A percentile compares a stretch with the other conserved stretches of the same genome.
These are phyloP conservation scores for Cercospora sojina DNA, from an alignment of 2,329 filamentous ascomycete genomes.

Conservation along the genomic window DNA sequence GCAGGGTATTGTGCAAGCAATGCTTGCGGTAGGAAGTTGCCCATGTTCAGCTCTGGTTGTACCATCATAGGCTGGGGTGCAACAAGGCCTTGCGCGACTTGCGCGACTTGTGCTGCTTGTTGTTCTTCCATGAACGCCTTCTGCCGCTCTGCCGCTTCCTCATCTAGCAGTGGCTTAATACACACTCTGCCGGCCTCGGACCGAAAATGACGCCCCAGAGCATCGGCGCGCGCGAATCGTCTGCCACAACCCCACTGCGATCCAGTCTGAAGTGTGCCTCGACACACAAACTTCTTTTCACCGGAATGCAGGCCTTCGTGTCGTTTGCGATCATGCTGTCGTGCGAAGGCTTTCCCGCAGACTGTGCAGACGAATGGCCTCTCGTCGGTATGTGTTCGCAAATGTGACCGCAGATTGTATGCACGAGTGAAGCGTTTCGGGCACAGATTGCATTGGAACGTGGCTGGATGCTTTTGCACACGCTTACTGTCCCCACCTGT, in stretches of 20 bases:
- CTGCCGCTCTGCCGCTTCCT: constrained; percentile 83
- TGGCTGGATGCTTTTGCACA: constrained; percentile 96
- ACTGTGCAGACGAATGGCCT: constrained; percentile 95
- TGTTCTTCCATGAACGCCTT: constrained; percentile 63
- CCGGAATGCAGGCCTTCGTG: constrained; percentile 95
- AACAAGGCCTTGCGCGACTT: constrained; percentile 40
- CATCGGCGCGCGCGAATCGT: constrained; percentile 91
- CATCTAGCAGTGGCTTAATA: constrained; percentile 94
- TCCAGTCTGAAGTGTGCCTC: constrained; percentile 79
- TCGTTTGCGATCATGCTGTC: constrained; percentile 94
- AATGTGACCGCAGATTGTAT: constrained; percentile 92
- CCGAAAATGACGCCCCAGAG: constrained; percentile 78
- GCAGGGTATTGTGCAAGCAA: constrained; percentile 90
- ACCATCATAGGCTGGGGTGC: constrained; percentile 35
- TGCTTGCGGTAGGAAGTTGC: constrained; percentile 77
- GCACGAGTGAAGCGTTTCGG: constrained; percentile 95
- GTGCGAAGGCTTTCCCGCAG: constrained; percentile 94
- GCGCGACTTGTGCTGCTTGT: constrained; percentile 55
- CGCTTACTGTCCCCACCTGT: constrained; percentile 66
- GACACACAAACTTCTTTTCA: constrained; percentile 98
- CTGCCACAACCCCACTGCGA: constrained; percentile 90
- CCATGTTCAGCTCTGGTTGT: constrained; percentile 50
- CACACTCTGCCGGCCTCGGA: constrained; percentile 94
- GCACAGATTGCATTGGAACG: constrained; percentile 90
- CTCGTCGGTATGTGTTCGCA: constrained; percentile 96